Evolutionary conservation across 2,329 filamentous ascomycete species (phyloP).

Genomic region (Alternaria viburni): DNA sequence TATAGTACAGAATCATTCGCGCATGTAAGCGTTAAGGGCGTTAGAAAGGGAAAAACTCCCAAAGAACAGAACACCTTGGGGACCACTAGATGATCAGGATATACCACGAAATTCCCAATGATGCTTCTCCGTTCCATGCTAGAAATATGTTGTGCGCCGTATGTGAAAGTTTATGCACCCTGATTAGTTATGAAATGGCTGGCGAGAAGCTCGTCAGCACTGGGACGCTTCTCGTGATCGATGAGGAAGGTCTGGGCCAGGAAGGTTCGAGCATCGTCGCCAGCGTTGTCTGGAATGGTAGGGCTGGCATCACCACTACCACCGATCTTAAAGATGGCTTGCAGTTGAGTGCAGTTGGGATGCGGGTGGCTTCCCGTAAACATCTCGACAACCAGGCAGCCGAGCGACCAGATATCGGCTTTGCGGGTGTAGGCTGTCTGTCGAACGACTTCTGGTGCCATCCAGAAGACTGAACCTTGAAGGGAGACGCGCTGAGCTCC

Average conservation of each 20-base stretch:
- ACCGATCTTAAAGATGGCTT: constrained; percentile 96
- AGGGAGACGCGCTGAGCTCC: constrained; percentile 69
- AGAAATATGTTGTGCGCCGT: constrained; percentile 6
- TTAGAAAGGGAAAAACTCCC: not conserved
- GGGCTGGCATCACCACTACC: constrained; percentile 86
- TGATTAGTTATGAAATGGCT: constrained; percentile 80
- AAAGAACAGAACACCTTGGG: not conserved
- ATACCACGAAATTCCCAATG: constrained; percentile 1
- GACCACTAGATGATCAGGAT: not conserved
- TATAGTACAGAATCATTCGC: constrained; percentile 26
- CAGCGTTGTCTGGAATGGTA: constrained; percentile 85
- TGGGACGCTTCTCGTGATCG: constrained; percentile 89
- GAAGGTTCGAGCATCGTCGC: constrained; percentile 83
- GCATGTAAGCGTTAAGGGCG: constrained; percentile 18
- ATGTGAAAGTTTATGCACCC: constrained; percentile 45
- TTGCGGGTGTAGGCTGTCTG: constrained; percentile 98
- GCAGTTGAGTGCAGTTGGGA: constrained; percentile 94
- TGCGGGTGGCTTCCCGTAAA: constrained; percentile 97
- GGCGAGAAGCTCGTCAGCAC: constrained; percentile 85
- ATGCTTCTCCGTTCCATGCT: constrained; percentile 14
- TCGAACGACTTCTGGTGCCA: constrained; percentile 98
- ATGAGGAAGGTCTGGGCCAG: constrained; percentile 91
- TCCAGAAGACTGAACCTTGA: constrained; percentile 98
- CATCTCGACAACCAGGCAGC: constrained; percentile 98
- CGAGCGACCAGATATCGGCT: constrained; percentile 97